Conservation (phyloP, 2,329 filamentous ascomycete species). For the Lecanicillium sp. region DNA sequence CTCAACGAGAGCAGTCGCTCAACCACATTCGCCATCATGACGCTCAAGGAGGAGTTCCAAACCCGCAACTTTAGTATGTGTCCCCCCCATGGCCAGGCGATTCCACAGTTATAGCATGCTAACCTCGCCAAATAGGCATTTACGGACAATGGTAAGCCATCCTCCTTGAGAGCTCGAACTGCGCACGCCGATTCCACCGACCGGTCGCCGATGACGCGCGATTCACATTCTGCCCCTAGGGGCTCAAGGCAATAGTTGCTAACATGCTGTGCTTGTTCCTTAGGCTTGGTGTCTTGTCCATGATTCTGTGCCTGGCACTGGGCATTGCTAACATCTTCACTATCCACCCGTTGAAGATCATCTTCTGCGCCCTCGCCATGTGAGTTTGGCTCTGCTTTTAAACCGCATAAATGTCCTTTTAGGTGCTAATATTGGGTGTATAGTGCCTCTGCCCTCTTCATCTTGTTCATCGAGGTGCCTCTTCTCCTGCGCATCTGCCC, state of each 20-base stretch:
- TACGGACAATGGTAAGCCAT: slow-evolving; percentile 65
- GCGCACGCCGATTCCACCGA: not conserved
- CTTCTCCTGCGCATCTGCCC: slow-evolving; percentile 96
- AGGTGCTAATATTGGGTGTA: not conserved
- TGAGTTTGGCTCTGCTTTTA: slow-evolving; percentile 26
- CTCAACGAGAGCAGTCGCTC: no score
- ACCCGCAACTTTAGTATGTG: slow-evolving; percentile 67
- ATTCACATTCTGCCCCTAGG: not conserved
- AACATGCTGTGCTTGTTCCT: slow-evolving; percentile 7
- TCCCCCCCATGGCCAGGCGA: not conserved
- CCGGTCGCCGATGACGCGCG: no score
- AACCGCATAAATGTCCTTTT: not conserved
- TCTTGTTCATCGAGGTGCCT: slow-evolving; percentile 84
- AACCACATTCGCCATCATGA: slow-evolving; percentile 44
- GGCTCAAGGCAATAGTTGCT: not conserved
- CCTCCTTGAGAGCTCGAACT: slow-evolving; percentile 3
- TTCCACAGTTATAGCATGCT: slow-evolving; percentile 16
- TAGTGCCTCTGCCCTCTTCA: slow-evolving; percentile 63
- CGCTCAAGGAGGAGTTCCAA: slow-evolving; percentile 64
- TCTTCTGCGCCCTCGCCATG: slow-evolving; percentile 47
- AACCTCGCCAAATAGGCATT: slow-evolving; percentile 48
- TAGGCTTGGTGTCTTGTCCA: slow-evolving; percentile 63
- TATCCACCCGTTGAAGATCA: slow-evolving; percentile 37
- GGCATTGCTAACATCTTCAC: slow-evolving; percentile 63
- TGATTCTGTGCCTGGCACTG: slow-evolving; percentile 63